Evolutionary conservation across 1,284 basidiomycete genomes (phyloP).

Genomic region (Irpex sp.): DNA sequence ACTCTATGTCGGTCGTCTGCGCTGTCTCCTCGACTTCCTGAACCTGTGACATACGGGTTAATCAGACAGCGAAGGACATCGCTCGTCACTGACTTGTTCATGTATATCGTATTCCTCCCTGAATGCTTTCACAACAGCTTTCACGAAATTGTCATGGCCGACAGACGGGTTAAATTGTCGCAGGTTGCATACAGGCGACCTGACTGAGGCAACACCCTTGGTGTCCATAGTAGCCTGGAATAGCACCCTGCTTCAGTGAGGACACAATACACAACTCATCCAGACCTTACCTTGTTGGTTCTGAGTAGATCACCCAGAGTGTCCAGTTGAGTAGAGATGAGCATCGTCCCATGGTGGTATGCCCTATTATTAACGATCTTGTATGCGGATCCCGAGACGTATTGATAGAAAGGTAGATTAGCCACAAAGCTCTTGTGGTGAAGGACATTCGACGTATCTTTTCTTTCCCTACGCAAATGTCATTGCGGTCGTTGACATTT

Average conservation of each 20-base stretch:
- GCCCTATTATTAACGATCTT: constrained; percentile 90
- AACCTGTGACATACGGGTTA: constrained; percentile 19
- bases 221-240: constrained; percentile 72
- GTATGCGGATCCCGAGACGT: constrained; percentile 98
- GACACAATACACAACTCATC: too few relatives aligned
- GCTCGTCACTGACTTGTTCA: constrained; percentile 32
- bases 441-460: constrained; percentile 58
- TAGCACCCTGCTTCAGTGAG: too few relatives aligned
- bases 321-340: constrained; percentile 78
- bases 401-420: constrained; percentile 7
- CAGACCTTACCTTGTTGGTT: constrained; percentile 58
- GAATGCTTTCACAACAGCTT: constrained; percentile 75
- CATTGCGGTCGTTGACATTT: constrained; percentile 86
- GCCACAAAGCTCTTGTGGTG: constrained; percentile 11
- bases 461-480: constrained; percentile 77
- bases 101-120: constrained; percentile 55
- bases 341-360: constrained; percentile 99
- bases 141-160: constrained; percentile 70
- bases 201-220: constrained; percentile 87
- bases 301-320: constrained; percentile 72
- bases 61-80: not conserved
- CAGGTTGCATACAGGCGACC: constrained; percentile 89
- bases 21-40: constrained; percentile 42
- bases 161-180: constrained; percentile 48
- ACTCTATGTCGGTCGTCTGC: constrained; percentile 41